Base-by-base conservation (phyloP, 176 grass and related monocot species). In the Cocos nucifera region DNA sequence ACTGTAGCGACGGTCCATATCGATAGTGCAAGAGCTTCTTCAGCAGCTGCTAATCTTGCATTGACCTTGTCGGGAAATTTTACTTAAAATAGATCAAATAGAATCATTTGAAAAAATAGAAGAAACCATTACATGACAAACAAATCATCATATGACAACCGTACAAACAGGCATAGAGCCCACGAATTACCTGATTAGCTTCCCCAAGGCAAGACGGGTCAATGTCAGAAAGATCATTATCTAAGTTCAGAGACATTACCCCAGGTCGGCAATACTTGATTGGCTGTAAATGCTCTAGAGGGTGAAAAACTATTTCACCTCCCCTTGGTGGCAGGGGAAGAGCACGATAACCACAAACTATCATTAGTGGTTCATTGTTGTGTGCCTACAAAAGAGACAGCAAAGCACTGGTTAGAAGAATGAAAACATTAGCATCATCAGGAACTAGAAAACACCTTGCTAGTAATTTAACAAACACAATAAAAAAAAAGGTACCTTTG, bases 291-390 rank as follows among this genome's bases (percentile, higher is more conserved):
- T 97, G 84, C 62, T 92, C 78, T 56, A 91, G 75, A 20, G 93
- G 93, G 53, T 85, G 76, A 60, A 97, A 97, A 70, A 97, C 67
- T 76, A 92, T 70, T 81, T 91, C 87, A 63, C 73, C 81, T 63
- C 93, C 93, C 59, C 70, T 65, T 69, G 76, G 81, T 71, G 93
- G 93, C 69, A 97, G 60, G 64, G 69, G 62, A 74, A 92, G 81
- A 64, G 70, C 57, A 86, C 92, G 93, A 73, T 97, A 97, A 30
- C 87, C 87, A 85, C 93, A 97, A 76, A 97, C 81, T 73, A 97
- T 97, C 63, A 92, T 87, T 63, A 97, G 73, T 49, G 87, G 76
- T 59, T 92, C 93, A 73, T 97, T 92, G 61, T 97, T 92, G 79
- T 97, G 71, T 48, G 73, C 81, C 93, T 97, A 77, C 58, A 76